phyloP scores from a whole-genome alignment of 257 asterid genomes.

The Phtheirospermum japonicum region DNA sequence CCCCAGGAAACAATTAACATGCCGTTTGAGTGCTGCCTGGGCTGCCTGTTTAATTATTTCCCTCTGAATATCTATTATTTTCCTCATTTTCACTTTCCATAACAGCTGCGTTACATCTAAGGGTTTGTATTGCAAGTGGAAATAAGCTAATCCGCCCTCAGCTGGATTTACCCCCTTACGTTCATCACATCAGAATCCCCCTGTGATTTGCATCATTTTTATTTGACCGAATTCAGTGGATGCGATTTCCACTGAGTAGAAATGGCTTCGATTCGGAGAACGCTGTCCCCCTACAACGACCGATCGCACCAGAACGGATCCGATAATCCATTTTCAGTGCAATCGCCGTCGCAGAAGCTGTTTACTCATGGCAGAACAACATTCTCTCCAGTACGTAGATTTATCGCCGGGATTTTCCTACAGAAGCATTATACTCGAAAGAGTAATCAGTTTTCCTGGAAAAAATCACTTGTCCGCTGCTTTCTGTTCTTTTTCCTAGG shows the following conservation, averaged over 20 bases:
- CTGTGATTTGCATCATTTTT: constrained; percentile 20
- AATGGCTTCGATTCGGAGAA: constrained; percentile 96
- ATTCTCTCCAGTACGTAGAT: constrained; percentile 53
- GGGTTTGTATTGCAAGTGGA: no score
- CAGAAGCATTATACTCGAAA: constrained; percentile 48
- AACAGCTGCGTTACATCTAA: no score
- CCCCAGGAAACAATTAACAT: no score
- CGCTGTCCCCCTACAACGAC: constrained; percentile 73
- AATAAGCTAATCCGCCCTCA: background rate
- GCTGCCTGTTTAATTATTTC: no score
- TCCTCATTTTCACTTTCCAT: no score
- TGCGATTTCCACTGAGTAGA: constrained; percentile 32
- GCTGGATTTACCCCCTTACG: constrained; percentile 32
- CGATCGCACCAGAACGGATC: constrained; percentile 70
- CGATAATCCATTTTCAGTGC: constrained; percentile 39
- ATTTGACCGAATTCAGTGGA: constrained; percentile 28
- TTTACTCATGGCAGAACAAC: constrained; percentile 45
- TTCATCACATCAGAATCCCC: constrained; percentile 2
- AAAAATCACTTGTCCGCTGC: constrained; percentile 55
- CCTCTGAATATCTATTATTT: no score
- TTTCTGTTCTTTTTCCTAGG: constrained; percentile 68
- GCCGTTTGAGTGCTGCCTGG: no score
- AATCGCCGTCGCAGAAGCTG: constrained; percentile 68
- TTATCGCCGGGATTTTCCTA: constrained; percentile 40
- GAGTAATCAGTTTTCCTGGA: constrained; percentile 49